Evolutionary conservation across 345 rosid genomes (phyloP).

Genomic region (Kernera saxatilis): DNA sequence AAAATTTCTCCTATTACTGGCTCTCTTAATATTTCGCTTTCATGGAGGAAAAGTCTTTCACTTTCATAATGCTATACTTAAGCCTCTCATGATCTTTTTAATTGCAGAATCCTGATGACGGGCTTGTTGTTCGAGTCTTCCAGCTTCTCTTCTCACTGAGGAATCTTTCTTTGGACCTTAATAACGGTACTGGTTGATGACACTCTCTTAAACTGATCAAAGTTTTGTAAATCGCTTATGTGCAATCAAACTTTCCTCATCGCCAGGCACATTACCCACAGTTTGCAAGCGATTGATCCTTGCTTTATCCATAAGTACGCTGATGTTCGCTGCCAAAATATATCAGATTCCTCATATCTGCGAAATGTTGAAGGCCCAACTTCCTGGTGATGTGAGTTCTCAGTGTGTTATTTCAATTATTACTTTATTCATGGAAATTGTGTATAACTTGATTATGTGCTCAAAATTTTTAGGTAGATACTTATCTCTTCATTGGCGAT

Average conservation of each 20-base stretch:
- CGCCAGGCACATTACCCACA: constrained; percentile 53
- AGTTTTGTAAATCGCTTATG: not conserved
- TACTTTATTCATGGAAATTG: not conserved
- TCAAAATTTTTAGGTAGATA: constrained; percentile 64
- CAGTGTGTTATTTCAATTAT: not conserved
- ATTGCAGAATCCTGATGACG: constrained; percentile 62
- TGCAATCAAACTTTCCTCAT: not conserved
- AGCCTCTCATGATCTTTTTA: not conserved
- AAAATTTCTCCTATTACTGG: not conserved
- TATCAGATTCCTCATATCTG: constrained; percentile 53
- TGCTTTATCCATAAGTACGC: constrained; percentile 53
- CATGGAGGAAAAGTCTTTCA: not conserved
- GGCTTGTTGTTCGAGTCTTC: constrained; percentile 59
- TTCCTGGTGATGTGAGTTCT: constrained; percentile 60
- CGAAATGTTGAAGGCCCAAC: constrained; percentile 49
- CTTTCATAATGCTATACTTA: not conserved
- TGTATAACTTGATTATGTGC: constrained; percentile 1
- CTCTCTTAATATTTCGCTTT: not conserved
- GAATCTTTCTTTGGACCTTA: constrained; percentile 47
- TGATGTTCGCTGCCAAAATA: constrained; percentile 77
- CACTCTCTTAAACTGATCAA: constrained; percentile 10
- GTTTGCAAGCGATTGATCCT: constrained; percentile 61
- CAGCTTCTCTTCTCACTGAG: constrained; percentile 79
- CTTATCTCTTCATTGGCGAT: constrained; percentile 59
- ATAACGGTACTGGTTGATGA: constrained; percentile 44